phyloP scores from a whole-genome alignment of 1,284 basidiomycete species.

The Coniophora puteana region DNA sequence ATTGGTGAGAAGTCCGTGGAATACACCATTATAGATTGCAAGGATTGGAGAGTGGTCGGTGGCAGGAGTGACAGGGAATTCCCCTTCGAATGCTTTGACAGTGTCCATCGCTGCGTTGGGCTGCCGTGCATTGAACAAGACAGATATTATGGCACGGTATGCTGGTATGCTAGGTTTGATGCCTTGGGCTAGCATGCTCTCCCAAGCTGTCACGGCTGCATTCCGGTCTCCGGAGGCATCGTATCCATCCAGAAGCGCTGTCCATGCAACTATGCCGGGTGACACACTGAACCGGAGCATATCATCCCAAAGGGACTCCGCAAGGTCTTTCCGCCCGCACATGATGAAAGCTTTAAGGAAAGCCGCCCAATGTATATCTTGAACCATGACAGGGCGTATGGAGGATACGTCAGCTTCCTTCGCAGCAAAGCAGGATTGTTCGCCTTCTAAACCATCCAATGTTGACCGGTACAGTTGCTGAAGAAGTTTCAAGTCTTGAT shows the following conservation, averaged over 20 bases:
- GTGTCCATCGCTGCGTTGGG: constrained; percentile 42
- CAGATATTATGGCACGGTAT: constrained; percentile 60
- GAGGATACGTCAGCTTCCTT: constrained; percentile 29
- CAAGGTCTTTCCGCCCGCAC: constrained; percentile 49
- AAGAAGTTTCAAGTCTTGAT: constrained; percentile 29
- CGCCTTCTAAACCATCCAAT: constrained; percentile 44
- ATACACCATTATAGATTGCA: constrained; percentile 59
- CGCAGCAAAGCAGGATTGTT: constrained; percentile 43
- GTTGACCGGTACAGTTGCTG: constrained; percentile 46
- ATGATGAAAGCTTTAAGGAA: constrained; percentile 61
- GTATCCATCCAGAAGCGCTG: constrained; percentile 59
- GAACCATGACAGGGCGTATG: constrained; percentile 44
- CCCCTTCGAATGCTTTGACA: constrained; percentile 52
- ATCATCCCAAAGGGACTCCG: constrained; percentile 61
- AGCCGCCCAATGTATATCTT: constrained; percentile 54
- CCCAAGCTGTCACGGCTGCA: constrained; percentile 54
- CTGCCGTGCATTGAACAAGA: constrained; percentile 45
- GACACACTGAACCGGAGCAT: constrained; percentile 44
- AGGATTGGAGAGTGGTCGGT: constrained; percentile 28
- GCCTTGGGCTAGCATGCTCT: constrained; percentile 49
- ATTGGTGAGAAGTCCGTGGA: constrained; percentile 55
- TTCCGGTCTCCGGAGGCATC: constrained; percentile 41
- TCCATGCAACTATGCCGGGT: constrained; percentile 57
- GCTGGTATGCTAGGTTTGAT: constrained; percentile 51
- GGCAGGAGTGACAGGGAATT: no score